Conservation (phyloP, 306 rosid genomes). For the Rubus parviflorus region DNA sequence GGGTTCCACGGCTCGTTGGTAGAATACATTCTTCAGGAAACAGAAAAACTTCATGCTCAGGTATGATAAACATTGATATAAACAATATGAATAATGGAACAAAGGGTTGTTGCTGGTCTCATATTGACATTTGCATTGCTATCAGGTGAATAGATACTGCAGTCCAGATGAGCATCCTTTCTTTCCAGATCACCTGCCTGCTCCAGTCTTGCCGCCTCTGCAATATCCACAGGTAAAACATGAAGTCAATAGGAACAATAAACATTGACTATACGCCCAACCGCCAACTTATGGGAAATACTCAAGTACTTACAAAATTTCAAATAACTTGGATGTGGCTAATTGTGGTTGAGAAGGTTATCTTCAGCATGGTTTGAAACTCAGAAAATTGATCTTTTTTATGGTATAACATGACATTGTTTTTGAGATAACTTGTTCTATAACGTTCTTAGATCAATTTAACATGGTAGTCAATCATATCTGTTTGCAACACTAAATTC, state of each 20-base stretch:
- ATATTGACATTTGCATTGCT: conserved; percentile 25
- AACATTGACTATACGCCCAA: neutral
- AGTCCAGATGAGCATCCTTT: conserved; percentile 98
- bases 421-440: neutral
- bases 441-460: conserved; percentile 6
- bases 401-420: conserved; percentile 15
- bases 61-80: conserved; percentile 39
- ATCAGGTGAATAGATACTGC: conserved; percentile 82
- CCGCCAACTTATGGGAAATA: neutral
- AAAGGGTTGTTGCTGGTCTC: conserved; percentile 12
- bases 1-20: conserved; percentile 80
- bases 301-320: neutral
- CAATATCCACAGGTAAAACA: conserved; percentile 71
- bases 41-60: conserved; percentile 87
- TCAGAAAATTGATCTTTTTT: conserved; percentile 1
- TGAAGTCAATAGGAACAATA: conserved; percentile 4
- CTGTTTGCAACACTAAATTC: neutral
- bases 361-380: neutral
- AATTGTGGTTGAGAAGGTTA: neutral
- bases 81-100: conserved; percentile 4
- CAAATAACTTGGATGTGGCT: neutral
- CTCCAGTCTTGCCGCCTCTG: conserved; percentile 77
- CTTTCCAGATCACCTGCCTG: conserved; percentile 68
- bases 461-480: neutral
- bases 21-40: conserved; percentile 75